Base-by-base conservation (phyloP, 805 yeast species). In the Kluyveromyces wickerhamii region DNA sequence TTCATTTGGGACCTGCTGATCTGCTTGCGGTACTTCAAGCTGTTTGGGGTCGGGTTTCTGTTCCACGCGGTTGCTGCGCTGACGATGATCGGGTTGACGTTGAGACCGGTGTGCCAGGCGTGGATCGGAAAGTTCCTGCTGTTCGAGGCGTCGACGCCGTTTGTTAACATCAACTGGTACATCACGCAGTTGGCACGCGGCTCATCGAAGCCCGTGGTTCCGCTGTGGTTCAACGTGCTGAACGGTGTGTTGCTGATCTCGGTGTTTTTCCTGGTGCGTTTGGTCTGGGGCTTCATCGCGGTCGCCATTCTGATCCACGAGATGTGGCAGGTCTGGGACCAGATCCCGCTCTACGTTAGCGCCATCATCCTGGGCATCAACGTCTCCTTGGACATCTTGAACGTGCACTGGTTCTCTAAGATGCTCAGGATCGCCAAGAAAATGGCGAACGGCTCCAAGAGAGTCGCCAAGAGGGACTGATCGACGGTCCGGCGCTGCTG, bases 141-240 rank as follows among this genome's bases (percentile, higher is more conserved):
- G 32, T 92, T 82, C 59, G 98, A 92, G 61, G 69, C 83, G 26
- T 80, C 94, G 30, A 84, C 96, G 2, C 97, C 97, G 7, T 92
- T 92, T 60, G 95, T 92, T 42, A 94, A 92, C 59, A 57, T 84
- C 53, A 85, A 92, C 58, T 92, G 96, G 96, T 88, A 80, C 58
- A 77, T 86, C 21, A 70, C 81, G 21, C 79, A 83, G 48, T 65
- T 87, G 12, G 92, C 95, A 1, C 67, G 67, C 1, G 83, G 81
- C 3, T 58, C 74, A 3, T 26, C 45, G 13, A 38, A 36, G 28
- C 45, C 45, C 21, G 39, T 37, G n/a, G 66, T 85, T 34, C 77
- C 82, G 27, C 66, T 65, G 16, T 65, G 51, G 42, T 36, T 74
- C 8, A 71, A 76, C 34, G 52, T 72, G 11, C 47, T 79, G 45